These are phyloP conservation scores for Noccaea caerulescens DNA, from an alignment of 345 rosid species.

Conservation along the genomic window DNA sequence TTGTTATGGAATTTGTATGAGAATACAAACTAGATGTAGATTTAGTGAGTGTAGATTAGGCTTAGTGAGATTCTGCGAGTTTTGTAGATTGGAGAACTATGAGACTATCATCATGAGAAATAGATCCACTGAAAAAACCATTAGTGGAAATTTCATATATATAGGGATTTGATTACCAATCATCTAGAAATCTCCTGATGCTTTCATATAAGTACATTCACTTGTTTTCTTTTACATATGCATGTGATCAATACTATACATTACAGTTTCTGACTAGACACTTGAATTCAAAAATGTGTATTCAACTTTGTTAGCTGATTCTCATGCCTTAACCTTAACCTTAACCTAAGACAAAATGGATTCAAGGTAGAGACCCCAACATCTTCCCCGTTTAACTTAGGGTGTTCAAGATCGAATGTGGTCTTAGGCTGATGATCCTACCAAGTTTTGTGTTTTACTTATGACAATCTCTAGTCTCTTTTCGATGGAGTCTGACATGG, in stretches of 20 bases:
- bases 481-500: slow-evolving; percentile 56
- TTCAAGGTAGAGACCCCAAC: not conserved
- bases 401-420: slow-evolving; percentile 9
- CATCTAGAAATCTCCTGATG: slow-evolving; percentile 28
- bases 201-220: slow-evolving; percentile 19
- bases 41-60: not conserved
- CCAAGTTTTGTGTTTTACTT: not conserved
- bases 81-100: slow-evolving; percentile 1
- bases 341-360: slow-evolving; percentile 29
- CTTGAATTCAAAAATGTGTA: slow-evolving; percentile 36
- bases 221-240: slow-evolving; percentile 22
- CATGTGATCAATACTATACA: slow-evolving; percentile 35
- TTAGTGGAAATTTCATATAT: not conserved
- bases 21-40: no score
- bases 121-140: not conserved
- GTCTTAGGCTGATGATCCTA: slow-evolving; percentile 12
- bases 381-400: slow-evolving; percentile 23
- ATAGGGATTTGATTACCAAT: not conserved
- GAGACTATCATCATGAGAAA: not conserved
- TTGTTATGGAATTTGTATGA: no score
- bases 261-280: slow-evolving; percentile 33
- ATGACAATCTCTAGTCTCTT: slow-evolving; percentile 40
- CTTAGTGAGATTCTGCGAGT: not conserved
- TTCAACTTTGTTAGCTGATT: slow-evolving; percentile 25
- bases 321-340: not conserved